Evolutionary conservation across 306 rosid species (phyloP).

Genomic region (Castanea sativa): DNA sequence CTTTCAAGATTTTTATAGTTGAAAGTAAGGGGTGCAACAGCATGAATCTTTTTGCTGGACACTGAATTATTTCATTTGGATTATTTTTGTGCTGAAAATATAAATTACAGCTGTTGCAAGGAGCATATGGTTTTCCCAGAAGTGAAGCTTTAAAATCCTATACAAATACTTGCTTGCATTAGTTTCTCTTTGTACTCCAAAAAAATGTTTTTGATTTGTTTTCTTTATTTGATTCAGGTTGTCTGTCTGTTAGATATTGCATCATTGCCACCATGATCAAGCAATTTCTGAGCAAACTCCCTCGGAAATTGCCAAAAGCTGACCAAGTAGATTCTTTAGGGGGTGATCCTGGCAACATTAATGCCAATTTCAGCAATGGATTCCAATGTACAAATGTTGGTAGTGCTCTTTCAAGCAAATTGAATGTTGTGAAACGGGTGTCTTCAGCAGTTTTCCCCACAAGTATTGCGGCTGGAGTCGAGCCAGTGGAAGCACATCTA

Average conservation of each 20-base stretch:
- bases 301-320: constrained; percentile 73
- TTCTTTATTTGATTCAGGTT: constrained; percentile 35
- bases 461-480: constrained; percentile 70
- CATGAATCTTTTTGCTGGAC: not conserved
- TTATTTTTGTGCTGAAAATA: constrained; percentile 11
- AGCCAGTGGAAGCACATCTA: constrained; percentile 79
- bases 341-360: constrained; percentile 61
- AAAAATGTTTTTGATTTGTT: not conserved
- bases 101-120: constrained; percentile 5
- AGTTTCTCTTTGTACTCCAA: not conserved
- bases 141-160: not conserved
- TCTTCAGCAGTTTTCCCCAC: constrained; percentile 97
- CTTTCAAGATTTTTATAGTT: constrained; percentile 5
- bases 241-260: constrained; percentile 21
- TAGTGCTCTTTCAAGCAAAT: constrained; percentile 86
- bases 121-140: not conserved
- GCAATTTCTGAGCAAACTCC: constrained; percentile 88
- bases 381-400: constrained; percentile 97
- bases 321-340: constrained; percentile 62
- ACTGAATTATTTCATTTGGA: not conserved
- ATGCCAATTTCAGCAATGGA: constrained; percentile 65
- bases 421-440: constrained; percentile 91
- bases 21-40: not conserved
- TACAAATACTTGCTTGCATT: not conserved
- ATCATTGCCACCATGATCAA: constrained; percentile 69